Percentiles rank a stretch among this genome's conserved stretches.
Evolutionary conservation across 768 basidiomycete species (phyloP).

Genomic region (Psilocybe azurescens): DNA sequence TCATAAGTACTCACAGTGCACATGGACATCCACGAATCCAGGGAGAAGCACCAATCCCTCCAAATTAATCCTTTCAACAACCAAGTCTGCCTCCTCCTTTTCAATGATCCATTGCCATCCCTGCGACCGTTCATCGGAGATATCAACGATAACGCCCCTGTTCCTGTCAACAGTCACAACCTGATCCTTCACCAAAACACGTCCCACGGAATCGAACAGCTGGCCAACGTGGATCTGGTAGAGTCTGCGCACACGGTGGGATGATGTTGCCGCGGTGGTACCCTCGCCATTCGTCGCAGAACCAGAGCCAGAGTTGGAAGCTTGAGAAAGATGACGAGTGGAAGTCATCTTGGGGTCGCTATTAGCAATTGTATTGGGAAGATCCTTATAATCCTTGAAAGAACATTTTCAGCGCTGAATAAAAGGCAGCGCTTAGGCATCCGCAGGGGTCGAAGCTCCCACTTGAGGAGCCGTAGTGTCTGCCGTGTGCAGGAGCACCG

Average conservation of each 20-base stretch:
- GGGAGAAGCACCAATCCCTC: constrained; percentile 8
- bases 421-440: no score
- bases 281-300: not conserved
- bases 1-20: constrained; percentile 28
- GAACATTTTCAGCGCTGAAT: no score
- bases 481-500: not conserved
- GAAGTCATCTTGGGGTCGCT: not conserved
- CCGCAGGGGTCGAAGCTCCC: not conserved
- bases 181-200: constrained; percentile 46
- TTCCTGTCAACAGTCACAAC: constrained; percentile 51
- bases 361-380: no score
- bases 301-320: not conserved
- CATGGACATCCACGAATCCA: constrained; percentile 26
- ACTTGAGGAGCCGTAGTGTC: not conserved
- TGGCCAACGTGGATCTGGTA: constrained; percentile 45
- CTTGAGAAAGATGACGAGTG: not conserved
- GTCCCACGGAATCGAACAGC: constrained; percentile 53
- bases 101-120: not conserved
- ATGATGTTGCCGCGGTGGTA: not conserved
- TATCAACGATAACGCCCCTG: constrained; percentile 54
- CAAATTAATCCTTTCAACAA: constrained; percentile 21
- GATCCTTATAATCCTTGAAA: no score
- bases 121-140: constrained; percentile 25
- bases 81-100: constrained; percentile 6
- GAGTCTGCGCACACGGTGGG: not conserved